phyloP scores from a whole-genome alignment of 352 stramenopile species.

The Pythium guiyangense region DNA sequence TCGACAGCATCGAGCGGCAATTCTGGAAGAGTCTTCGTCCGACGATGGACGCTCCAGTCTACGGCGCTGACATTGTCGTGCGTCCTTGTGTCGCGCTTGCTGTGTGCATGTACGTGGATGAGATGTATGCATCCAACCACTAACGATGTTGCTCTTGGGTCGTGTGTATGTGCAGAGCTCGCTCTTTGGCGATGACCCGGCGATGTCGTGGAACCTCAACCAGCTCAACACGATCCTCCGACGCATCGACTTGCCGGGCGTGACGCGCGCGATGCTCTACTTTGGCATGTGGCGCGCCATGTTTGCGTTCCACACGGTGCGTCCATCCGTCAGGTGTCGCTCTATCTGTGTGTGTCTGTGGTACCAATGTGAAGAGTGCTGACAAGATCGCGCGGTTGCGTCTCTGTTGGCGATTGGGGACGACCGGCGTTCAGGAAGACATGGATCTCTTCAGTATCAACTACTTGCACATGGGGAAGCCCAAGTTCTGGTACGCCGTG shows the following conservation, averaged over 20 bases:
- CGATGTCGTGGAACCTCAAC: constrained; percentile 85
- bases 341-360: background rate
- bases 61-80: constrained; percentile 89
- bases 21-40: constrained; percentile 88
- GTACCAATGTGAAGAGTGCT: too few relatives aligned
- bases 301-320: constrained; percentile 91
- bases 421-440: constrained; percentile 60
- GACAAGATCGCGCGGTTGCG: background rate
- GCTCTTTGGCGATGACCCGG: constrained; percentile 72
- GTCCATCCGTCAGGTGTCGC: background rate
- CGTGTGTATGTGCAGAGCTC: constrained; percentile 36
- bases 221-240: constrained; percentile 84
- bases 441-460: constrained; percentile 95
- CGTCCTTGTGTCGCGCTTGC: constrained; percentile 3
- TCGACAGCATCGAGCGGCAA: constrained; percentile 61
- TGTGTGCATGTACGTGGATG: background rate
- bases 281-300: constrained; percentile 93
- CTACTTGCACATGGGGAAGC: constrained; percentile 89
- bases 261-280: constrained; percentile 92
- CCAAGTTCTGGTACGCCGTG: constrained; percentile 93
- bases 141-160: background rate
- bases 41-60: constrained; percentile 86
- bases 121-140: background rate
- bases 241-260: constrained; percentile 75
- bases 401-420: background rate